phyloP scores from a whole-genome alignment of 192 early-diverging fungal species.

The Coemansia sp. region DNA sequence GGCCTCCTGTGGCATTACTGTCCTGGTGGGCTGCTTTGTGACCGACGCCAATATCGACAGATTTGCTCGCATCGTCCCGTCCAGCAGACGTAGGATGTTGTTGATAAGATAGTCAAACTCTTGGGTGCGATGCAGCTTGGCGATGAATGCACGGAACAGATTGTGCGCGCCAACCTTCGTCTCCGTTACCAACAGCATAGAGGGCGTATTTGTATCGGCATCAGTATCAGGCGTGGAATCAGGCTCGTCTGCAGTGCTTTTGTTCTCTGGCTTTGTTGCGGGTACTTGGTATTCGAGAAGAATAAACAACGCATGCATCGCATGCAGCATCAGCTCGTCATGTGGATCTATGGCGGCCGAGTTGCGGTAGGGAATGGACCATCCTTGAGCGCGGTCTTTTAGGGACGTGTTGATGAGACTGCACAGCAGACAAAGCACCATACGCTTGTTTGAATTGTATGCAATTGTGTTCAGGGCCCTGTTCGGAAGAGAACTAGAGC shows the following conservation, averaged over 20 bases:
- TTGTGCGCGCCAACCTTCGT: slow-evolving; percentile 58
- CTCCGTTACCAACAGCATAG: slow-evolving; percentile 37
- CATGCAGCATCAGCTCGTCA: slow-evolving; percentile 73
- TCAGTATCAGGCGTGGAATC: neutral
- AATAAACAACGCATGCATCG: slow-evolving; percentile 60
- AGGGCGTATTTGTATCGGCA: slow-evolving; percentile 27
- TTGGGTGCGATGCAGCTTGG: slow-evolving; percentile 77
- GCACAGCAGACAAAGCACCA: slow-evolving; percentile 75
- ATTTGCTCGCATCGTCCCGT: slow-evolving; percentile 67
- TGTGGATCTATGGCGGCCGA: slow-evolving; percentile 69
- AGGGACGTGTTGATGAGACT: slow-evolving; percentile 83
- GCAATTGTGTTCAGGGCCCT: slow-evolving; percentile 37
- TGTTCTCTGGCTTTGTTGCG: slow-evolving; percentile 6
- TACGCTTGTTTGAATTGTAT: slow-evolving; percentile 59
- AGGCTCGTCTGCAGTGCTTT: neutral
- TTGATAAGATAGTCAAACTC: slow-evolving; percentile 81
- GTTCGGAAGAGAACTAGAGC: slow-evolving; percentile 26
- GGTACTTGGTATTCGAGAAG: slow-evolving; percentile 72
- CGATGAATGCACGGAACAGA: slow-evolving; percentile 74
- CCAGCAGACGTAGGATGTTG: slow-evolving; percentile 79
- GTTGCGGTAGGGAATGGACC: slow-evolving; percentile 89
- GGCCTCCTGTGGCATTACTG: slow-evolving; percentile 60
- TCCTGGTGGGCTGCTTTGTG: slow-evolving; percentile 32
- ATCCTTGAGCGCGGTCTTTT: slow-evolving; percentile 81
- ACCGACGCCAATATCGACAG: slow-evolving; percentile 46